Base-by-base conservation (phyloP, 2,329 filamentous ascomycete species). In the Colletotrichum sp. region DNA sequence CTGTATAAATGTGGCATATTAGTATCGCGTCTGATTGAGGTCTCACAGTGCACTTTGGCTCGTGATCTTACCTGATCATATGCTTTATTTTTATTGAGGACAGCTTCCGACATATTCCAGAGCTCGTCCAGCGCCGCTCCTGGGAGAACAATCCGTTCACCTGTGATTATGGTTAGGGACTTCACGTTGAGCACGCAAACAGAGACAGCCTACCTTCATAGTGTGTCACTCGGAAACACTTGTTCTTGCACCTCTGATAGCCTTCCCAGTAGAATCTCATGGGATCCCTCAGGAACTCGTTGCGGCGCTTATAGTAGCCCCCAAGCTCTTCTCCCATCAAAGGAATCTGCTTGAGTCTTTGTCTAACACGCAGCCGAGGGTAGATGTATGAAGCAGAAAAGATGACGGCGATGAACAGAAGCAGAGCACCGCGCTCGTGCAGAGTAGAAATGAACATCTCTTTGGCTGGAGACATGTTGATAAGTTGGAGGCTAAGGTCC, bases 1-100 rank as follows among this genome's bases (percentile, higher is more conserved):
- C 30, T 71, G 15, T 57, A 6, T 8, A 7, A 13, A 52, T 2
- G 4, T 7, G n/a, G 10, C n/a, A 4, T 8, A 22, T 16, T 22
- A 15, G 32, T 68, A 28, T 36, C 1, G 8, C 5, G 13, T 68
- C 48, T 16, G 22, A 30, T 12, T 34, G 13, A 22, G 12, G 5
- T 12, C 9, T 30, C 59, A 3, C 22, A 2, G 28, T 5, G 22
- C 7, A 18, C 32, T 32, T 39, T 12, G 7, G 13, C 4, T 15
- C 8, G 6, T 6, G 6, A 34, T 24, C 7, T 68, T 59, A 68
- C 65, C 22, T 68, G 69, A 55, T 72, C 69, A 32, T 72, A 72
- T 16, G 69, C 69, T 26, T 30, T 72, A 32, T 72, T 72, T 16
- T 72, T 72, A 34, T 72, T 72, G 24, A 72, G 34, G 30, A 72